Evolutionary conservation across 495 filamentous ascomycete species (phyloP).

Genomic region (Platismatia glauca): DNA sequence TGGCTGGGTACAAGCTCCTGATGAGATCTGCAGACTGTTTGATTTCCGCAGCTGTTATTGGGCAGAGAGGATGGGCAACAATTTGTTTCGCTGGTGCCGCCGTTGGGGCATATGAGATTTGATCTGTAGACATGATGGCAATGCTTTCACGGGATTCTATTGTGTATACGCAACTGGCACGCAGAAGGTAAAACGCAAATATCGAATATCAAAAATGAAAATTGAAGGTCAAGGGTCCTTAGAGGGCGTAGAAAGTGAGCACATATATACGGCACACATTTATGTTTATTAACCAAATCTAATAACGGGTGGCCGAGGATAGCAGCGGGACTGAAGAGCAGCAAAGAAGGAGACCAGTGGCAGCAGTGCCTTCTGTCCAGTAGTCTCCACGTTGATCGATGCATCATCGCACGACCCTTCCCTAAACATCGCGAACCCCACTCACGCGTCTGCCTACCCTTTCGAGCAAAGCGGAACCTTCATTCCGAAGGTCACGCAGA

Average conservation of each 20-base stretch:
- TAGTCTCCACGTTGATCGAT: neutral
- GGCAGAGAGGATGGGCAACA: conserved; percentile 25
- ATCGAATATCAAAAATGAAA: neutral
- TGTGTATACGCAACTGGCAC: neutral
- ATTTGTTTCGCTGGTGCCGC: conserved; percentile 13
- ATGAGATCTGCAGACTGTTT: conserved; percentile 22
- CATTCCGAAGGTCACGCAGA: neutral
- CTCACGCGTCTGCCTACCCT: conserved; percentile 9
- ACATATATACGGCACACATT: no score
- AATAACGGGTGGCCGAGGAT: no score
- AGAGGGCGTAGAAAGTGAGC: neutral
- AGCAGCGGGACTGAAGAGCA: no score
- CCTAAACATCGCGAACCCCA: neutral
- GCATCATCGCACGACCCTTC: neutral
- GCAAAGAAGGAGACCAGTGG: neutral
- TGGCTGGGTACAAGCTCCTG: conserved; percentile 20
- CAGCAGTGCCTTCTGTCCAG: no score
- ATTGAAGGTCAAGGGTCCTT: neutral
- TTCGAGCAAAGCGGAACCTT: conserved; percentile 12
- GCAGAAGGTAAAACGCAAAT: neutral
- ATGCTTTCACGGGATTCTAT: neutral
- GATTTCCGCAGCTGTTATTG: conserved; percentile 27
- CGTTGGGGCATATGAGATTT: conserved; percentile 14
- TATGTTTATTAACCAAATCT: no score
- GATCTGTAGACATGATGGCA: conserved; percentile 21